These are phyloP conservation scores for Orobanche coerulescens DNA, from an alignment of 257 asterid species.

Conservation along the genomic window DNA sequence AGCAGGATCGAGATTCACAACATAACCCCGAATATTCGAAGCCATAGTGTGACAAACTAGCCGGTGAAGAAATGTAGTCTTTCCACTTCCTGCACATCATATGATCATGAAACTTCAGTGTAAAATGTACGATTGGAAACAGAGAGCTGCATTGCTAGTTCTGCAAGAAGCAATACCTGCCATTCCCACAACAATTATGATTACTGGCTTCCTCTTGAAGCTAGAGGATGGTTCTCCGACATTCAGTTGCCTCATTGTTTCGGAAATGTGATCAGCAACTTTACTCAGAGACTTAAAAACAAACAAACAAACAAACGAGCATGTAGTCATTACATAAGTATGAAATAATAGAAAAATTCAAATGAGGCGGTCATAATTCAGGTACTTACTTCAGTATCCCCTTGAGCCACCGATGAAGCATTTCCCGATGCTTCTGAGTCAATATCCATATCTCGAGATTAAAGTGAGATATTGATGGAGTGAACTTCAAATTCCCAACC, in stretches of 20 bases:
- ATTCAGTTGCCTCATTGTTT: conserved; percentile 50
- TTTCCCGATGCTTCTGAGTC: conserved; percentile 32
- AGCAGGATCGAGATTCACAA: conserved; percentile 91
- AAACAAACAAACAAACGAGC: conserved; percentile 6
- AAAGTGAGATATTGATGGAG: not conserved
- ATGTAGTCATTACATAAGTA: not conserved
- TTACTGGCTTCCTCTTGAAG: conserved; percentile 76
- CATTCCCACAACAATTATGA: conserved; percentile 90
- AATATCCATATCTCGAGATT: conserved; percentile 32
- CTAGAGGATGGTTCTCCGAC: conserved; percentile 57
- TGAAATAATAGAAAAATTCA: not conserved
- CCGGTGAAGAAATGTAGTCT: conserved; percentile 82
- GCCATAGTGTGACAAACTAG: conserved; percentile 77
- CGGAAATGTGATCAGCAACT: conserved; percentile 42
- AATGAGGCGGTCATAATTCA: conserved; percentile 14
- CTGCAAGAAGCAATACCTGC: conserved; percentile 54
- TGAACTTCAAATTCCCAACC: conserved; percentile 14
- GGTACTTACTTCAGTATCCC: conserved; percentile 34
- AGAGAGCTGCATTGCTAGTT: not conserved
- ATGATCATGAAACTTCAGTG: conserved; percentile 9
- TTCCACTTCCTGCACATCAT: conserved; percentile 68
- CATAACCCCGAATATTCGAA: conserved; percentile 77
- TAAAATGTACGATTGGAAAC: not conserved
- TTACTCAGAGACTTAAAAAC: conserved; percentile 28
- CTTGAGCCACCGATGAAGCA: conserved; percentile 24